Conservation (phyloP, 805 yeast genomes). For the Saccharomycopsis fibuligera region DNA sequence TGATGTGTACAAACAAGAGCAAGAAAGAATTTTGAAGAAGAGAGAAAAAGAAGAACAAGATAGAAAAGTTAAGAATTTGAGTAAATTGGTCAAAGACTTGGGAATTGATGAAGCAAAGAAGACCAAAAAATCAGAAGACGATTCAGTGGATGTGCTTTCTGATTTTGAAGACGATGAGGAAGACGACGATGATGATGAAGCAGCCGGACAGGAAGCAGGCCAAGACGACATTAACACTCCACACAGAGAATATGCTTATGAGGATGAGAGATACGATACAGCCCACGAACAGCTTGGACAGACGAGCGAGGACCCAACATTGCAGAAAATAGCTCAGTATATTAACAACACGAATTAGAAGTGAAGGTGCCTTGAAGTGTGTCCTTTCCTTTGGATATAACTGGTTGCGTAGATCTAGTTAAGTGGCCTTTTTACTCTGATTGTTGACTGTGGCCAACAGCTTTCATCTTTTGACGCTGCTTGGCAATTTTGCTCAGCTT, state of each 20-base stretch:
- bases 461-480: no score
- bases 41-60: conserved; percentile 70
- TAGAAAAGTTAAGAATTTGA: conserved; percentile 64
- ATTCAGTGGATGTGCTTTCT: conserved; percentile 45
- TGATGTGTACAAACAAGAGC: conserved; percentile 74
- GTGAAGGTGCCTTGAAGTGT: background rate
- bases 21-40: conserved; percentile 71
- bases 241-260: conserved; percentile 18
- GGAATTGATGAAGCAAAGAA: conserved; percentile 40
- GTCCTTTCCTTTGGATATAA: no score
- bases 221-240: conserved; percentile 16
- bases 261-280: conserved; percentile 21
- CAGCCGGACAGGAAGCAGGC: conserved; percentile 39
- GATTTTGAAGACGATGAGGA: conserved; percentile 48
- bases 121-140: conserved; percentile 36
- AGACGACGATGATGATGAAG: conserved; percentile 34
- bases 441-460: no score
- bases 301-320: conserved; percentile 11
- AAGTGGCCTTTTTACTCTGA: no score
- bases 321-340: conserved; percentile 19
- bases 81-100: conserved; percentile 77
- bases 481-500: no score
- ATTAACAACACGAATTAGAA: conserved; percentile 17
- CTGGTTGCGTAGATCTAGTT: no score
- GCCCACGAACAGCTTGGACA: conserved; percentile 10